Evolutionary conservation across 1,284 basidiomycete genomes (phyloP).

Genomic region (Pterulicium gracile): DNA sequence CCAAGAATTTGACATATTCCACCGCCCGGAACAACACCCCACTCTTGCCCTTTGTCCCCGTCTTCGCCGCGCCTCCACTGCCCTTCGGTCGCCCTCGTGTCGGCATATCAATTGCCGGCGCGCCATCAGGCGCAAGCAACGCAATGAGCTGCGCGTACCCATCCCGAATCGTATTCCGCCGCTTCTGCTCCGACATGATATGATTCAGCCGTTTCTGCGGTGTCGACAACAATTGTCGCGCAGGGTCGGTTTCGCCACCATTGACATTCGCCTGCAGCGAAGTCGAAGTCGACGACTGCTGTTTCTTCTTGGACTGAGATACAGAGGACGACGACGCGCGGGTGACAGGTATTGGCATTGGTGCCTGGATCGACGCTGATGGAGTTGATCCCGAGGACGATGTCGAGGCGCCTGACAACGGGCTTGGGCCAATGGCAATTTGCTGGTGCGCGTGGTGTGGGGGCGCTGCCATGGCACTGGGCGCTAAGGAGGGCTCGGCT

Average conservation of each 20-base stretch:
- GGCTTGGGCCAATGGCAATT: no score
- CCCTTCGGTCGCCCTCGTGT: slow-evolving; percentile 71
- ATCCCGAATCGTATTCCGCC: slow-evolving; percentile 80
- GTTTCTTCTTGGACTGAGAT: background rate
- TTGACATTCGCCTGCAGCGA: background rate
- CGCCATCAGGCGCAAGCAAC: slow-evolving; percentile 63
- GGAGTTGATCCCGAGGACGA: background rate
- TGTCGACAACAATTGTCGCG: slow-evolving; percentile 61
- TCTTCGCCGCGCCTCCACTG: slow-evolving; percentile 58
- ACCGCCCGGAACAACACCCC: slow-evolving; percentile 72
- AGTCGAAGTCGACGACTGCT: background rate
- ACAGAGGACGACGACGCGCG: background rate
- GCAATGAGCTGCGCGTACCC: slow-evolving; percentile 79
- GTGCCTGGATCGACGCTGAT: no score
- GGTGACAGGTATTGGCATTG: no score
- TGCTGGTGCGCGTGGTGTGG: no score
- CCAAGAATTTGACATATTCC: slow-evolving; percentile 68
- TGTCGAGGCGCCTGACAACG: no score
- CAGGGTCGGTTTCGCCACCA: slow-evolving; percentile 16
- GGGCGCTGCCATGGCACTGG: background rate
- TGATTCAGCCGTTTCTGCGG: slow-evolving; percentile 90
- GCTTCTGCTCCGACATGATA: slow-evolving; percentile 88
- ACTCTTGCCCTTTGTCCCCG: slow-evolving; percentile 66
- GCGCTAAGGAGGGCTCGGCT: no score
- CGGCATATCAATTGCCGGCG: slow-evolving; percentile 59